Conservation (phyloP, 208 protist genomes). For the Leishmania tarentolae region DNA sequence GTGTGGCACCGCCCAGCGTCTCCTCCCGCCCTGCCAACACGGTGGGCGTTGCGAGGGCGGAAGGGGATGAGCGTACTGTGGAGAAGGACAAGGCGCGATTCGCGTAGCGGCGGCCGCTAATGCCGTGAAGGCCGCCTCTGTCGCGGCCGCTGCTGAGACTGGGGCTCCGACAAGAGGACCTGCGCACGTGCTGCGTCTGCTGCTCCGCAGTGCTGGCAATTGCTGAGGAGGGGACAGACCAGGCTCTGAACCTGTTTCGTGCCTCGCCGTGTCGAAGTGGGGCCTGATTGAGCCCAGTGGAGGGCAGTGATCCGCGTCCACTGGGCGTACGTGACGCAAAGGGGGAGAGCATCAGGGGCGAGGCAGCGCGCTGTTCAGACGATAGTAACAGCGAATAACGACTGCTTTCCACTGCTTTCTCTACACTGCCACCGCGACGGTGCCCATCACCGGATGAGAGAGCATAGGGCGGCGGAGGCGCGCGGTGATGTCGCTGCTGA, state of each 20-base stretch:
- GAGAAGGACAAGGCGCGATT: constrained; percentile 29
- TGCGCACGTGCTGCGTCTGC: not conserved
- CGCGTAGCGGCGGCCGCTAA: not conserved
- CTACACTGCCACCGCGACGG: not conserved
- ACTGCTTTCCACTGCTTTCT: not conserved
- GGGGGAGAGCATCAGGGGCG: not conserved
- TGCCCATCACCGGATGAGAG: not conserved
- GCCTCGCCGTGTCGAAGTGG: constrained; percentile 8
- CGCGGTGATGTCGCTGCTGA: not conserved
- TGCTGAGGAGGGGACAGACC: not conserved
- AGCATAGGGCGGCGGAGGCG: constrained; percentile 14
- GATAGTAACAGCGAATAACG: constrained; percentile 7
- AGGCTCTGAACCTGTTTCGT: not conserved
- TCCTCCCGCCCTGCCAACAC: constrained; percentile 2
- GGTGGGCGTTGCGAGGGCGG: not conserved
- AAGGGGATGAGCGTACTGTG: constrained; percentile 15
- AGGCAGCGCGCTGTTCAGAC: constrained; percentile 1
- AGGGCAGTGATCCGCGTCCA: constrained; percentile 15
- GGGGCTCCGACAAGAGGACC: constrained; percentile 9
- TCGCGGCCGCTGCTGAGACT: constrained; percentile 8
- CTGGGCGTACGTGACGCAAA: constrained; percentile 22
- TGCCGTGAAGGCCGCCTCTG: not conserved
- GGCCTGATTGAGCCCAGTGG: constrained; percentile 11
- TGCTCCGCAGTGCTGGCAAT: not conserved
- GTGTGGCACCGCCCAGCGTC: not conserved